Evolutionary conservation across 352 stramenopile genomes (phyloP).

Genomic region (Globisporangium mamillatum): DNA sequence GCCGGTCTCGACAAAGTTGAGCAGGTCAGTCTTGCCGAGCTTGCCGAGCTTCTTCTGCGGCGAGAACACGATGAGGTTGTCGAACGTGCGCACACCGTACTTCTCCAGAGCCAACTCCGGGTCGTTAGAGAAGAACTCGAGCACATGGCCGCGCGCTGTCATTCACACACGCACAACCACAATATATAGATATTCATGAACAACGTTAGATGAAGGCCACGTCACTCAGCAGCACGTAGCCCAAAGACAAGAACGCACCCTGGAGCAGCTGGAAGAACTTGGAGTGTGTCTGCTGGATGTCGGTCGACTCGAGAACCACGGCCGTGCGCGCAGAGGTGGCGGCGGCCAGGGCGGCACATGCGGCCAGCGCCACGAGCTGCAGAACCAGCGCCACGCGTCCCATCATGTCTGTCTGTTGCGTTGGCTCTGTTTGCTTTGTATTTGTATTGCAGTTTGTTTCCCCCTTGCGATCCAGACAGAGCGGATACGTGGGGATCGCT

Average conservation of each 20-base stretch:
- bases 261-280: constrained; percentile 73
- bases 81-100: constrained; percentile 85
- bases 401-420: constrained; percentile 7
- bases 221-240: neutral
- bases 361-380: constrained; percentile 10
- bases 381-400: constrained; percentile 15
- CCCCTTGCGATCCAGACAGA: constrained; percentile 13
- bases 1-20: constrained; percentile 85
- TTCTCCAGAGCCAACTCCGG: constrained; percentile 59
- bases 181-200: neutral
- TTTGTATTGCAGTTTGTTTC: neutral
- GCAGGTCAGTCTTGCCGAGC: constrained; percentile 62
- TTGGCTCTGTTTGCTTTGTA: neutral
- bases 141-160: constrained; percentile 60
- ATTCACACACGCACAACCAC: constrained; percentile 2
- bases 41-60: constrained; percentile 74
- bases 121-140: constrained; percentile 59
- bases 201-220: neutral
- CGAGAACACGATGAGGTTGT: constrained; percentile 90
- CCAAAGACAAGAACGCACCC: constrained; percentile 21
- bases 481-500: constrained; percentile 13
- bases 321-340: constrained; percentile 50
- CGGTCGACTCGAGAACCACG: constrained; percentile 58
- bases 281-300: constrained; percentile 63
- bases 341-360: constrained; percentile 11